Conservation (phyloP, 106 monocot genomes). For the Platanthera zijinensis region DNA sequence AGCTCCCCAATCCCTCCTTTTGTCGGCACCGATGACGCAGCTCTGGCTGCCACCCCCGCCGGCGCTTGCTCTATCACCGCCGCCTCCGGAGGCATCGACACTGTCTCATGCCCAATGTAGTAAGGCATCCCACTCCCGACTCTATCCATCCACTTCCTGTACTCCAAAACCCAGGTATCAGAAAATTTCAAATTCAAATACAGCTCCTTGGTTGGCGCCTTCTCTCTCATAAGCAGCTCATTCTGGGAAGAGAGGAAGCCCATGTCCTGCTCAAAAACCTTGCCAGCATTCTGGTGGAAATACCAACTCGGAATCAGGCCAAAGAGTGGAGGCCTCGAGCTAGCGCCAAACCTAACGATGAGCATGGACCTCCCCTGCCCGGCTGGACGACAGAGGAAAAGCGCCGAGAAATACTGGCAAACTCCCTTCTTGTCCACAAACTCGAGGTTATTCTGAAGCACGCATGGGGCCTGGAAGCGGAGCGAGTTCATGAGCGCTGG, state of each 20-base stretch:
- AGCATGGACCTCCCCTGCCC: slow-evolving; percentile 98
- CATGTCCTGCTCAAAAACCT: slow-evolving; percentile 99
- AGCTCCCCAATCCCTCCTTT: slow-evolving; percentile 8
- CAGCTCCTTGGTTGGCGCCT: slow-evolving; percentile 59
- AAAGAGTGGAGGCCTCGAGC: slow-evolving; percentile 13
- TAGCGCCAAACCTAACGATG: slow-evolving; percentile 73
- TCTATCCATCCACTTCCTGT: slow-evolving; percentile 95
- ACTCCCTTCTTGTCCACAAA: slow-evolving; percentile 58
- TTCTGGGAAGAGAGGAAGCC: slow-evolving; percentile 97
- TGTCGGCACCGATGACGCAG: slow-evolving; percentile 11
- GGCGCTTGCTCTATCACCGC: slow-evolving; percentile 13
- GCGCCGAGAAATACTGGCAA: slow-evolving; percentile 56
- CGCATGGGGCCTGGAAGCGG: slow-evolving; percentile 77
- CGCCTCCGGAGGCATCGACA: slow-evolving; percentile 20
- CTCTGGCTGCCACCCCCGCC: slow-evolving; percentile 2
- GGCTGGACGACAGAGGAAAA: slow-evolving; percentile 83
- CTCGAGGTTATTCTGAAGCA: slow-evolving; percentile 62
- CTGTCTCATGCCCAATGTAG: slow-evolving; percentile 67
- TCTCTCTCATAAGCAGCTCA: slow-evolving; percentile 74
- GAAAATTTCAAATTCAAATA: slow-evolving; percentile 77
- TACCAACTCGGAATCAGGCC: slow-evolving; percentile 67
- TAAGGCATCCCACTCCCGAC: slow-evolving; percentile 95
- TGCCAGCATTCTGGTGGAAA: slow-evolving; percentile 80
- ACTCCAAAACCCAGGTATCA: slow-evolving; percentile 91
- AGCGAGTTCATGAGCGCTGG: slow-evolving; percentile 33